Conservation (phyloP, 2,329 filamentous ascomycete species). For the Pseudonectria foliicola region DNA sequence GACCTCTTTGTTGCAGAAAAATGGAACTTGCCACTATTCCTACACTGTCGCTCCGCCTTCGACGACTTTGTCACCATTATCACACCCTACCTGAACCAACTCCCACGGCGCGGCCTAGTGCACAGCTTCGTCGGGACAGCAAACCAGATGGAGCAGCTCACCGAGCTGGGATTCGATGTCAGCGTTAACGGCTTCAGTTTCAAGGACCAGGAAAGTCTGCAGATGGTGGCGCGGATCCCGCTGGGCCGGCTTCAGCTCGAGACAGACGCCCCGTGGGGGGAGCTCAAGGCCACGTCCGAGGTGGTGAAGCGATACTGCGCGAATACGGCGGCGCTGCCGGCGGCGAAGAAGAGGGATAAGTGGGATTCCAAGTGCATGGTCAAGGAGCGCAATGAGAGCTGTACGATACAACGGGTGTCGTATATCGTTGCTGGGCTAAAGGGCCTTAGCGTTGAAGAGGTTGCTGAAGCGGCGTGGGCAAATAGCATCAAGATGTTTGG, state of each 20-base stretch:
- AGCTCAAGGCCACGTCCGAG: slow-evolving; percentile 18
- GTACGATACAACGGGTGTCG: slow-evolving; percentile 39
- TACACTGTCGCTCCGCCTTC: slow-evolving; percentile 21
- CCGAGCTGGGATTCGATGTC: slow-evolving; percentile 15
- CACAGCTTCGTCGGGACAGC: slow-evolving; percentile 20
- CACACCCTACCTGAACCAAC: slow-evolving; percentile 26
- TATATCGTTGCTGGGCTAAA: slow-evolving; percentile 42
- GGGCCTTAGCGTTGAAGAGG: slow-evolving; percentile 33
- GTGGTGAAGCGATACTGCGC: slow-evolving; percentile 33
- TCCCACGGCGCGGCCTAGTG: slow-evolving; percentile 16
- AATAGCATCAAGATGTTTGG: slow-evolving; percentile 29
- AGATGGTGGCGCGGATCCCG: slow-evolving; percentile 19
- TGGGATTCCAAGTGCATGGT: slow-evolving; percentile 39
- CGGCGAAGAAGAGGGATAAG: slow-evolving; percentile 42
- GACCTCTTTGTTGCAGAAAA: slow-evolving; percentile 17
- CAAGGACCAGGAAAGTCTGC: slow-evolving; percentile 15
- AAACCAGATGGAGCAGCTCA: slow-evolving; percentile 19
- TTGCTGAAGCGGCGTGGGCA: slow-evolving; percentile 31
- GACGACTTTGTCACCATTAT: slow-evolving; percentile 28
- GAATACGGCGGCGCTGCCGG: slow-evolving; percentile 29
- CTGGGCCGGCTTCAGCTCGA: slow-evolving; percentile 17
- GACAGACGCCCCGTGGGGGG: slow-evolving; percentile 22
- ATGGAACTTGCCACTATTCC: slow-evolving; percentile 19
- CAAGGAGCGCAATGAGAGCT: slow-evolving; percentile 46
- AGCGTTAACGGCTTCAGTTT: slow-evolving; percentile 43